A percentile compares a stretch with the other conserved stretches of the same genome.
These are phyloP conservation scores for Agaricus blazei DNA, from an alignment of 768 basidiomycete genomes.

Conservation along the genomic window DNA sequence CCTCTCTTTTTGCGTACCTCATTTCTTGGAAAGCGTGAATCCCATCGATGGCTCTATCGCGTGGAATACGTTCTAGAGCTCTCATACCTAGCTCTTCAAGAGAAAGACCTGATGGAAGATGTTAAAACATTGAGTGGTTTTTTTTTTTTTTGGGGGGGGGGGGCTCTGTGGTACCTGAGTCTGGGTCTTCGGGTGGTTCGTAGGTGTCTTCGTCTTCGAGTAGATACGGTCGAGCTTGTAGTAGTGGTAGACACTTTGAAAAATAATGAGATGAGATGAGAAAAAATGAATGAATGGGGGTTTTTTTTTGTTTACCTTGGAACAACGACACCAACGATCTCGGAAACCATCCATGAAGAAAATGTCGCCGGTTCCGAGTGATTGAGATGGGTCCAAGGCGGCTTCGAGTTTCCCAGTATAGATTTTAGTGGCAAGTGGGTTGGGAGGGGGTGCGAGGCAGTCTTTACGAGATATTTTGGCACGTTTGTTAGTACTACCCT, in stretches of 20 bases:
- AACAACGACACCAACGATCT: conserved; percentile 75
- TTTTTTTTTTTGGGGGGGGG: too few species aligned
- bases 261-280: too few species aligned
- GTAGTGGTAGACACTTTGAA: conserved; percentile 45
- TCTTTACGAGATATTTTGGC: conserved; percentile 23
- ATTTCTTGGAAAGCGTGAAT: conserved; percentile 81
- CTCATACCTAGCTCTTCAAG: conserved; percentile 82
- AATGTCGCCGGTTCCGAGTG: conserved; percentile 61
- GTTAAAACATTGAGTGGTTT: too few species aligned
- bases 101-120: conserved; percentile 48
- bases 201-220: conserved; percentile 80
- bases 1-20: too few species aligned
- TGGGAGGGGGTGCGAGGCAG: conserved; percentile 56
- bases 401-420: conserved; percentile 23
- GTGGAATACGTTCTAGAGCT: conserved; percentile 66
- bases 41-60: conserved; percentile 78
- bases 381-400: conserved; percentile 18
- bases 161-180: conserved; percentile 46
- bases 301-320: conserved; percentile 31
- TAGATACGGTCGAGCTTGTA: conserved; percentile 54
- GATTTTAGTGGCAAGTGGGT: conserved; percentile 41
- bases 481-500: conserved; percentile 28
- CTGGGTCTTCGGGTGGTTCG: conserved; percentile 83
- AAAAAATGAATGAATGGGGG: too few species aligned
- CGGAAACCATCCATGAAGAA: conserved; percentile 74